These are phyloP conservation scores for Trypanosoma conorhini DNA, from an alignment of 208 protist genomes.

Conservation along the genomic window DNA sequence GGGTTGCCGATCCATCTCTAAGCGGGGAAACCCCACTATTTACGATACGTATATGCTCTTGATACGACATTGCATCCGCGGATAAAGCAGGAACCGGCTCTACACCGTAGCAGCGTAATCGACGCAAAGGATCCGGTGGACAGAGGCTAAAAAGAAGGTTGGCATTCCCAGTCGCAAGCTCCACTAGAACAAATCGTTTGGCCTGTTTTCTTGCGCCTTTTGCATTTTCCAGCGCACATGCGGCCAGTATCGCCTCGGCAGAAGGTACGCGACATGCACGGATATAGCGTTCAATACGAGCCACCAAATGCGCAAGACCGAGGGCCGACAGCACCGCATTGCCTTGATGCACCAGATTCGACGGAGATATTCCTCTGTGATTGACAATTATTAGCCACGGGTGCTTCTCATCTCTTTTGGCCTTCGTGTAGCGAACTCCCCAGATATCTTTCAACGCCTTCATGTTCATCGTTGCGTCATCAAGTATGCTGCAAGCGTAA, in stretches of 20 bases:
- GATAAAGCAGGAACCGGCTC: not conserved
- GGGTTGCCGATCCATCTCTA: slow-evolving; percentile 10
- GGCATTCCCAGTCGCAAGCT: slow-evolving; percentile 14
- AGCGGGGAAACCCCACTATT: slow-evolving; percentile 10
- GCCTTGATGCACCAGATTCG: slow-evolving; percentile 6
- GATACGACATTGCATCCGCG: slow-evolving; percentile 13
- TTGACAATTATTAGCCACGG: slow-evolving; percentile 15
- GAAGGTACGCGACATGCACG: not conserved
- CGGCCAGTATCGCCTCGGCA: not conserved
- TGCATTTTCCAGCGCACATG: not conserved
- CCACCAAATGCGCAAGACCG: slow-evolving; percentile 6
- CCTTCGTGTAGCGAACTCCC: not conserved
- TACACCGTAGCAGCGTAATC: slow-evolving; percentile 17
- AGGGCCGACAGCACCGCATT: slow-evolving; percentile 13
- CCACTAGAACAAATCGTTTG: slow-evolving; percentile 10
- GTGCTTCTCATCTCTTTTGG: not conserved
- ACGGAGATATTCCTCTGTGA: slow-evolving; percentile 13
- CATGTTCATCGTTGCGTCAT: not conserved
- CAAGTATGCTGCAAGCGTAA: not conserved
- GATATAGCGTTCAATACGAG: slow-evolving; percentile 21
- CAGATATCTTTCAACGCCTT: not conserved
- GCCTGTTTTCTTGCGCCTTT: not conserved
- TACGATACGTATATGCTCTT: slow-evolving; percentile 12
- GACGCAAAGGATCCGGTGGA: slow-evolving; percentile 18
- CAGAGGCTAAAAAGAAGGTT: slow-evolving; percentile 22